Evolutionary conservation across 169 alveolate species (phyloP), one percentile per base, ranked within the genome.

Genomic region (Eimeria brunetti): DNA sequence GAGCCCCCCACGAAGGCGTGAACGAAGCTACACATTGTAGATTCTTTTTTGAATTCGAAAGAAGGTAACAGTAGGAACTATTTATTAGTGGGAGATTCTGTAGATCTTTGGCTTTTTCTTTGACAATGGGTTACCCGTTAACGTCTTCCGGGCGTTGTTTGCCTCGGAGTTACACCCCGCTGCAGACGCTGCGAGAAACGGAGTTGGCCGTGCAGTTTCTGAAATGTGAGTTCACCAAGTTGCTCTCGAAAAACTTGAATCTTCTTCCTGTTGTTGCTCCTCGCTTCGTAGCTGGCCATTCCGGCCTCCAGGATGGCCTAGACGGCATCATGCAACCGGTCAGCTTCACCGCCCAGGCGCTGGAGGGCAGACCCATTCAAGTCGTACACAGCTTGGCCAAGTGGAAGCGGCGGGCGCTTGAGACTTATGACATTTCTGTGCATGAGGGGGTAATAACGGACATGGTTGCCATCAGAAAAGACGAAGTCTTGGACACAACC

Each of bases 261-360:
- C 93, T 86, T 6, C n/a, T 86, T 38, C 93, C 93, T 9, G 83
- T 62, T 16, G 93, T 86, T 64, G 78, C 93, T 86, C 93, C 93
- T 38, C 46, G 78, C 11, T 58, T 64, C 24, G 78, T 86, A 9
- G 93, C 81, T 33, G 30, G 41, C 83, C 64, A 64, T 46, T 62
- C 93, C 12, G 93, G 93, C 78, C 60, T 86, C 46, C 78, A 86
- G 67, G 93, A 86, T n/a, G 1, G 44, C 7, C 93, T 86, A 22
- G 93, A 86, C 46, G 93, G 93, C 7, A 64, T 58, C 5, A 64
- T 62, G 93, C 93, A 62, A 27, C 78, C 78, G 58, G 78, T 64
- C 62, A 24, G 38, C 9, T 58, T 86, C 44, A 38, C 64, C 38
- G 81, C 81, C 24, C 30, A 7, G 60, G 80, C 78, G 0, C 27